A percentile compares a stretch with the other conserved stretches of the same genome.
Conservation (phyloP, 1,284 basidiomycete species). For the Microbotryum violaceum region DNA sequence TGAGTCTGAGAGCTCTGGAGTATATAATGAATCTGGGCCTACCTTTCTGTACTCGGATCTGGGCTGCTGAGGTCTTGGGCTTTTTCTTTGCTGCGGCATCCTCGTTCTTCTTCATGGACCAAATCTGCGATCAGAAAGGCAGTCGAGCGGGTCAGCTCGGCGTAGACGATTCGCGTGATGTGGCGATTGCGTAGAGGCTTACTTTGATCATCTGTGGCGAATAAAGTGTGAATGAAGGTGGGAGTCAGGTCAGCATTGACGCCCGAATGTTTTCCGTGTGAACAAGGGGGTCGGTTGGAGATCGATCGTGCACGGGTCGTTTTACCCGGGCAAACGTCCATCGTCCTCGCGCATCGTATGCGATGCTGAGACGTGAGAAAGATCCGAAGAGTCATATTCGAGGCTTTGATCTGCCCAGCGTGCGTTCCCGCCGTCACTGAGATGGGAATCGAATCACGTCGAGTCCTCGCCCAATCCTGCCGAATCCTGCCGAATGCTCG, state of each 20-base stretch:
- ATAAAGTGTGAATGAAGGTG: neutral
- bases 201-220: constrained; percentile 28
- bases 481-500: too few relatives aligned
- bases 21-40: constrained; percentile 30
- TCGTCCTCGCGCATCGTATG: too few relatives aligned
- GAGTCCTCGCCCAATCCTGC: too few relatives aligned
- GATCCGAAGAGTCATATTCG: too few relatives aligned
- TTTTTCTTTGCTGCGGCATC: constrained; percentile 88
- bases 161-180: too few relatives aligned
- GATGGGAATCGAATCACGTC: too few relatives aligned
- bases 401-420: too few relatives aligned
- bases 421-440: too few relatives aligned
- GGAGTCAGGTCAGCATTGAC: neutral
- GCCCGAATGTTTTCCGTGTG: too few relatives aligned
- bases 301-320: neutral
- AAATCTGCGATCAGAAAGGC: constrained; percentile 58
- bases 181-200: neutral
- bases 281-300: neutral
- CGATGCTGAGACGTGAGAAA: too few relatives aligned
- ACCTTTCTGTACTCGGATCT: constrained; percentile 99
- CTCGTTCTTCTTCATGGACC: constrained; percentile 96
- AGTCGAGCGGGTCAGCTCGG: neutral
- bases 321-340: too few relatives aligned
- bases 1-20: neutral
- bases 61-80: constrained; percentile 94